Conservation (phyloP, 768 basidiomycete genomes). For the Lentinula guzmanii region DNA sequence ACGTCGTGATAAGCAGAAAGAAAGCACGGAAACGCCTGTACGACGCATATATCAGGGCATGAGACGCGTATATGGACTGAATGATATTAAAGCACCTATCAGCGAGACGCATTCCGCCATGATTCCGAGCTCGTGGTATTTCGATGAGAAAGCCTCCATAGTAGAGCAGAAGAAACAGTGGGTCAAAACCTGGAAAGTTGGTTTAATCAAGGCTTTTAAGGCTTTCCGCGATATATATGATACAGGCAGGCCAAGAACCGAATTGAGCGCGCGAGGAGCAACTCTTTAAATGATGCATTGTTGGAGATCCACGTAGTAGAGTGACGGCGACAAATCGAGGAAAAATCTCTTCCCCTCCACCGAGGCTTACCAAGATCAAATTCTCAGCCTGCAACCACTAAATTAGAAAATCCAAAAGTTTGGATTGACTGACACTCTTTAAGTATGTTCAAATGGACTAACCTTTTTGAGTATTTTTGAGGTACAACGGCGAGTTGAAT, state of each 20-base stretch:
- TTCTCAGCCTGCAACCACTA: no score
- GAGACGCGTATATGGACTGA: neutral
- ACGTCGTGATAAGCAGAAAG: slow-evolving; percentile 2
- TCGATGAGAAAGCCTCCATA: neutral
- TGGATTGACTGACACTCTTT: no score
- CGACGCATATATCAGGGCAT: neutral
- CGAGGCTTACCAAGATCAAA: no score
- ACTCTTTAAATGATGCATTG: neutral
- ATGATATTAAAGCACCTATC: neutral
- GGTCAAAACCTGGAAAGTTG: neutral
- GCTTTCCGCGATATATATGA: neutral
- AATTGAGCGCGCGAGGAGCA: slow-evolving; percentile 1
- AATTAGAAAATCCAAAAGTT: no score
- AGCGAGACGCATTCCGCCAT: neutral
- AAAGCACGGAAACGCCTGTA: slow-evolving; percentile 4
- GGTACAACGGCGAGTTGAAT: no score
- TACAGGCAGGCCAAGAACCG: neutral
- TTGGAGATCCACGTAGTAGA: neutral
- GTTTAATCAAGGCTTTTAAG: neutral
- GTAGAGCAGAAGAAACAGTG: neutral
- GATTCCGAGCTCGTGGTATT: neutral
- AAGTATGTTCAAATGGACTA: no score
- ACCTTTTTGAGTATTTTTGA: no score
- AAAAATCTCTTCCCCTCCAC: neutral
- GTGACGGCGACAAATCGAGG: neutral